These are phyloP conservation scores for Lactarius sanguifluus DNA, from an alignment of 768 basidiomycete species.

Conservation along the genomic window DNA sequence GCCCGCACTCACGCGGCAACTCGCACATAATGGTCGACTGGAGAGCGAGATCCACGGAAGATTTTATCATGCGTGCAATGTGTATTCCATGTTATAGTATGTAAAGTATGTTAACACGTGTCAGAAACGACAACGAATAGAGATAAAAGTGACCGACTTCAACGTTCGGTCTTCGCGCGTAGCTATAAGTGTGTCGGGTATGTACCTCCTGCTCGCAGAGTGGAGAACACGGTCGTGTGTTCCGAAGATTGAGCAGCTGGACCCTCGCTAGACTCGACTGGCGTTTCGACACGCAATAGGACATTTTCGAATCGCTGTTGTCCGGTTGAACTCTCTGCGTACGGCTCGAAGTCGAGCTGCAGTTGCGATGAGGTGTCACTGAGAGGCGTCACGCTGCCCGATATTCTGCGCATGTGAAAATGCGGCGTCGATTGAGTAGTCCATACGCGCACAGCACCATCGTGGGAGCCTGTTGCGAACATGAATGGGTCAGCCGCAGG, in stretches of 20 bases:
- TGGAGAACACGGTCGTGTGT: conserved; percentile 19
- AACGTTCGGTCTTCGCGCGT: not conserved
- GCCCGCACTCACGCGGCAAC: not conserved
- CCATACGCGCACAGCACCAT: conserved; percentile 76
- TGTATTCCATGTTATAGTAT: conserved; percentile 1
- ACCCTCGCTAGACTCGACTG: conserved; percentile 17
- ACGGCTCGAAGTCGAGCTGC: conserved; percentile 21
- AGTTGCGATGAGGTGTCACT: conserved; percentile 21
- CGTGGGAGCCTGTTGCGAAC: conserved; percentile 73
- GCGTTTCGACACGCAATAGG: conserved; percentile 9
- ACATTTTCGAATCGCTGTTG: conserved; percentile 19
- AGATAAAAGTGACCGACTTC: conserved; percentile 2
- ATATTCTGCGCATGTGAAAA: conserved; percentile 10
- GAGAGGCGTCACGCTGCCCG: conserved; percentile 25
- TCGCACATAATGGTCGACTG: conserved; percentile 16
- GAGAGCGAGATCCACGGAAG: conserved; percentile 7
- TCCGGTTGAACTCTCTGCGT: conserved; percentile 9
- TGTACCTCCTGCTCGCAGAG: conserved; percentile 11
- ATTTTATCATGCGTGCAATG: not conserved
- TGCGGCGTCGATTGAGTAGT: conserved; percentile 41
- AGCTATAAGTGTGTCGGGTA: not conserved
- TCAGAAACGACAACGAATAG: not conserved
- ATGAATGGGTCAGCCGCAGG: conserved; percentile 63
- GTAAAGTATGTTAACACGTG: not conserved
- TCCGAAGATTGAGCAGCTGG: conserved; percentile 8